Base-by-base conservation (phyloP, 2,329 filamentous ascomycete genomes). In the Colletotrichum sp. region DNA sequence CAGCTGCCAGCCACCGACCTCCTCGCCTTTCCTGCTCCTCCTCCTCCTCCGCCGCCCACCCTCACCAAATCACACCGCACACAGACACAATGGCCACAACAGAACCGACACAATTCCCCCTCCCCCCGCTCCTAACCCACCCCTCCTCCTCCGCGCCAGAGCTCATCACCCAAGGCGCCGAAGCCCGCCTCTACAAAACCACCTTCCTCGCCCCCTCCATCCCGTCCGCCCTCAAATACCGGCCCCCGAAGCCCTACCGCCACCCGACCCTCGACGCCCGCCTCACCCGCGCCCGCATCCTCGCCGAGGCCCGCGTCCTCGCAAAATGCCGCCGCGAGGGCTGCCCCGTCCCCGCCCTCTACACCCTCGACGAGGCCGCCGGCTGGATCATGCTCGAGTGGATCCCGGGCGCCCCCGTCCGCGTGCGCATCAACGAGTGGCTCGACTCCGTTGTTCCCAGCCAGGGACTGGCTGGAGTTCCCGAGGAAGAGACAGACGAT, bases 111-210 rank as follows among this genome's bases (percentile, higher is more conserved):
- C 57, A 52, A 34, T 88, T 89, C 80, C 86, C 89, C 79, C 92
- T 95, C 77, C 93, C 93, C 49, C 85, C 88, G 39, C 90, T 93
- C 79, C 93, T 96, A 85, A 88, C 89, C 75, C 87, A 92, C 87
- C 90, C 91, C 83, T 87, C 90, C 77, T 88, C 91, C 52, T 84
- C 88, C 79, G 85, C 91, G 65, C 92, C 95, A 78, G 85, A 83
- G 65, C 94, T 98, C 81, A 92, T 99, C 80, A 93, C 95, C 73
- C 97, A 99, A 89, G 97, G 97, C 86, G 97, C 97, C 83, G 97
- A 99, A 91, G 96, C 95, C 76, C 95, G 96, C 79, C 92, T 99
- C 82, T 99, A 98, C 91, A 93, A 93, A 84, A 96, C 95, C 21
- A 93, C 92, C 71, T 98, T 95, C 86, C 93, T 98, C 71, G 84